Base-by-base conservation (phyloP, 2,329 filamentous ascomycete genomes). In the Colletotrichum nymphaeae region DNA sequence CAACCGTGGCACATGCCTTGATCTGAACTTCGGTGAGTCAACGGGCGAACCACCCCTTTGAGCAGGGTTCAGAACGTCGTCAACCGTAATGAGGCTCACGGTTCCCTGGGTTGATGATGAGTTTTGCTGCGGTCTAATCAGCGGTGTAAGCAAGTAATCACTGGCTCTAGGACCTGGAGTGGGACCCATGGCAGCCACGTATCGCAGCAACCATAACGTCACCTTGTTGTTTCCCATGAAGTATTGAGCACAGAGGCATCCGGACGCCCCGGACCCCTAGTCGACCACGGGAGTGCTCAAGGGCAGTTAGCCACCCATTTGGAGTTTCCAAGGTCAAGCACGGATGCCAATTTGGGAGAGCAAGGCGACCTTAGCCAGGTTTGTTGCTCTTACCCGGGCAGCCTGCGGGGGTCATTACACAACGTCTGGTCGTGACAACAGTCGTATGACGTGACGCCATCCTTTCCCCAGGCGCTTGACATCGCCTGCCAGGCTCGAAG, bases 141-240 rank as follows among this genome's bases (percentile, higher is more conserved):
- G 70, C 67, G 70, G 67, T 73, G 70, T 65, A 73, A 70, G 66
- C 53, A 58, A 55, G 26, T 32, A 49, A 46, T 52, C 57, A 59
- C 32, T 26, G 42, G 42, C 37, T 37, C 30, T 32, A 32, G 59
- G 16, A 28, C 32, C 32, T 53, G 7, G 12, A 26, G 42, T 32
- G 42, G 59, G 24, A 49, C 37, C 59, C 30, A 53, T 53, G 30
- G 30, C 22, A 16, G 24, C 65, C 30, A 56, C 53, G 59, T 69
- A 57, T 55, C 32, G 55, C 12, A 24, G 7, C 62, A 37, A 32
- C n/a, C 32, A 22, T 26, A 22, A 63, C 58, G 28, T 56, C 42
- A 64, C 59, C 53, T 64, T 59, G 46, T 19, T 46, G 46, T 22
- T 42, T 49, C 37, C 53, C 35, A 26, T 46, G 42, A 14, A 22